These are phyloP conservation scores for Podospora pseudoanserina DNA, from an alignment of 495 filamentous ascomycete species.

Conservation along the genomic window DNA sequence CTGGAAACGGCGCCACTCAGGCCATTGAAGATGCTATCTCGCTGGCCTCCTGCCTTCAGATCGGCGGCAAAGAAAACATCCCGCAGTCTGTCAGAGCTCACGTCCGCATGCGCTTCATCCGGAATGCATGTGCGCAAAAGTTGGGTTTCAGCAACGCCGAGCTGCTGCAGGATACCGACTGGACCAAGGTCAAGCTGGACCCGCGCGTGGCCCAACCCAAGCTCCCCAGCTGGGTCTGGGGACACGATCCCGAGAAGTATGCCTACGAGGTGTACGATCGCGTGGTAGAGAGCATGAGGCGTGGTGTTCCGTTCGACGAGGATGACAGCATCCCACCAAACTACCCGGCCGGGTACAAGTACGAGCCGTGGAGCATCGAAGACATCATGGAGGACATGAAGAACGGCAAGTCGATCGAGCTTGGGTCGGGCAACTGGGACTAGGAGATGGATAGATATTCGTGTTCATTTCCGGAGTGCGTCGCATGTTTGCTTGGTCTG, in stretches of 20 bases:
- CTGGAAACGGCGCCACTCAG: conserved; percentile 64
- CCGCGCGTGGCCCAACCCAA: conserved; percentile 49
- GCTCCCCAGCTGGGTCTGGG: conserved; percentile 52
- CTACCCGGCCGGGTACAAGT: conserved; percentile 44
- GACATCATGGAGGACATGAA: conserved; percentile 39
- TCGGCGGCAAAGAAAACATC: conserved; percentile 60
- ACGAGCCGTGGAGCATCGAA: conserved; percentile 46
- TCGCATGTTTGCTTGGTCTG: not conserved
- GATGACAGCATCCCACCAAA: conserved; percentile 40
- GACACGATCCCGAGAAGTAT: conserved; percentile 56
- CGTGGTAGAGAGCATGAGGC: conserved; percentile 39
- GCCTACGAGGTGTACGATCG: conserved; percentile 51
- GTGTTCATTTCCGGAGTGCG: not conserved
- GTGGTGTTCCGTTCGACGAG: conserved; percentile 38
- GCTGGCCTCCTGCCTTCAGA: conserved; percentile 57
- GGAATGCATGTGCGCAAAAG: conserved; percentile 55
- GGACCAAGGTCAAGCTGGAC: conserved; percentile 52
- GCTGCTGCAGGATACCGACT: conserved; percentile 55
- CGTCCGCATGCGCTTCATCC: conserved; percentile 50
- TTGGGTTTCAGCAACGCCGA: conserved; percentile 54
- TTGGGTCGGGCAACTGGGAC: conserved; percentile 41
- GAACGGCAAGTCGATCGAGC: conserved; percentile 33
- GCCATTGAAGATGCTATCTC: conserved; percentile 68
- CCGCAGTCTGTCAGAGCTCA: conserved; percentile 47
- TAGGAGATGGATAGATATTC: not conserved